Evolutionary conservation across 306 rosid species (phyloP).

Genomic region (Pueraria montana): DNA sequence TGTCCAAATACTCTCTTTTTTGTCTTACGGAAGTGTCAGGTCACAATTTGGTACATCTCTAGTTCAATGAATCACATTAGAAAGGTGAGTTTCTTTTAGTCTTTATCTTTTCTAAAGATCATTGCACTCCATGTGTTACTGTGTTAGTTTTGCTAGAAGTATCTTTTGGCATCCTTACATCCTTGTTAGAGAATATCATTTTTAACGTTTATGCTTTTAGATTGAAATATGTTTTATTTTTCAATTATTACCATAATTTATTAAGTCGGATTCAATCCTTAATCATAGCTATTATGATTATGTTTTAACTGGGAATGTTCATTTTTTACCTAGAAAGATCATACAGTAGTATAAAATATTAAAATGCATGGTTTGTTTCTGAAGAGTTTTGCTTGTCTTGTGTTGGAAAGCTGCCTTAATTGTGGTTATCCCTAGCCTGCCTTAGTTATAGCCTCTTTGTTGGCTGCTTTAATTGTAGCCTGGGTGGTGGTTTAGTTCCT

Average conservation of each 20-base stretch:
- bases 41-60: background rate
- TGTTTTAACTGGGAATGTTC: background rate
- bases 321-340: background rate
- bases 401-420: too few species aligned
- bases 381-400: conserved; percentile 40
- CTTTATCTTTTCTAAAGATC: background rate
- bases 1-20: background rate
- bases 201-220: background rate
- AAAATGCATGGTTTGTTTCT: conserved; percentile 19
- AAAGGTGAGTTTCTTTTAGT: background rate
- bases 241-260: background rate
- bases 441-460: too few species aligned
- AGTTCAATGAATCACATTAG: background rate
- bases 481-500: too few species aligned
- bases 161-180: background rate
- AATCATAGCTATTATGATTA: background rate
- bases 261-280: conserved; percentile 33
- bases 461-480: too few species aligned
- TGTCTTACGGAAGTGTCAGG: background rate
- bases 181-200: background rate
- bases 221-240: conserved; percentile 10
- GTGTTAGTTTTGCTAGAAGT: background rate
- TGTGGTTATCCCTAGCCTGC: too few species aligned
- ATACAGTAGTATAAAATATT: background rate
- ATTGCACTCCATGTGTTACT: background rate